Percentiles rank a stretch among this genome's conserved stretches.
Evolutionary conservation across 331 rosid species (phyloP).

Genomic region (Spiraea crenata): DNA sequence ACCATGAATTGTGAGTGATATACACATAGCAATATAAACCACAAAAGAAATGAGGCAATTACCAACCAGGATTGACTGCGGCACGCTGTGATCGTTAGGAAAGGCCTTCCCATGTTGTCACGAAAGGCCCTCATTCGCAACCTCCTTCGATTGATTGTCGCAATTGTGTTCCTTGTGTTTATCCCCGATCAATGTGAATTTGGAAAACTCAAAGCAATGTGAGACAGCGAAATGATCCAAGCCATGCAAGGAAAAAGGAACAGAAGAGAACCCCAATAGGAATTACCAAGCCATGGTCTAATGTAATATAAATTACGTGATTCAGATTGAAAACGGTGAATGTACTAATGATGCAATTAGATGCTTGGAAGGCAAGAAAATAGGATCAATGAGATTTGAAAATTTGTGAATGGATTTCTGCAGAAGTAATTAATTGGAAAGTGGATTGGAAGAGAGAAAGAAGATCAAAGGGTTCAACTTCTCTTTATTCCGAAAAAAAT

Average conservation of each 20-base stretch:
- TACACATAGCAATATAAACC: constrained; percentile 27
- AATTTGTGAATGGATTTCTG: background rate
- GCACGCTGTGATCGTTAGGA: constrained; percentile 11
- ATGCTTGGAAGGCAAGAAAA: background rate
- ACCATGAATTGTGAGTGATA: constrained; percentile 25
- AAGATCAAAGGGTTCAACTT: background rate
- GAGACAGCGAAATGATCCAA: background rate
- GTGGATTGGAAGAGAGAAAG: background rate
- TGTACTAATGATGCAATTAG: background rate
- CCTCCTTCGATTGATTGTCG: background rate
- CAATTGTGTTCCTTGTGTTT: background rate
- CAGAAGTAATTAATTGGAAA: background rate
- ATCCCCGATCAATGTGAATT: background rate
- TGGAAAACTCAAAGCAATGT: background rate
- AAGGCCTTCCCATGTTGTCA: constrained; percentile 18
- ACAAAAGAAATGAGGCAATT: constrained; percentile 24
- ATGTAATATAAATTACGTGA: no score
- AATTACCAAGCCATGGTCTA: no score
- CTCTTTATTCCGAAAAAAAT: background rate
- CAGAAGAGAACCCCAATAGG: no score
- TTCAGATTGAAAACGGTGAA: background rate
- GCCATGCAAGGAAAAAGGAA: background rate
- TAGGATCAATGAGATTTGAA: background rate
- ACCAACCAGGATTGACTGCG: constrained; percentile 31
- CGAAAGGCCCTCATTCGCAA: constrained; percentile 22